These are phyloP conservation scores for Rhodamnia rubescens DNA, from an alignment of 345 rosid species.

Conservation along the genomic window DNA sequence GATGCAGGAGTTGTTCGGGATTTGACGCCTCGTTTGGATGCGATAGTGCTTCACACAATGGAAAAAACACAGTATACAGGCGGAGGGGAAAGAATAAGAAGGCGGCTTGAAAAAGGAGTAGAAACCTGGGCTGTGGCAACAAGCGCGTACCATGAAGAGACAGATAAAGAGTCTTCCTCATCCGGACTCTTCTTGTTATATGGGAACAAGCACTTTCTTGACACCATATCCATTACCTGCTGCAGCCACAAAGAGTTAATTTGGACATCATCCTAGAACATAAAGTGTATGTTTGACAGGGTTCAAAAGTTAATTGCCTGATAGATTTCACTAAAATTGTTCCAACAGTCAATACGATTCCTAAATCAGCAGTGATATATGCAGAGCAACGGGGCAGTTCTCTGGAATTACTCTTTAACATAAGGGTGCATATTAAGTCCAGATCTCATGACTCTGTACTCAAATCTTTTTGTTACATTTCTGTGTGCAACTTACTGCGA, in stretches of 20 bases:
- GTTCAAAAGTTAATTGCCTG: not conserved
- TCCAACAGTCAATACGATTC: not conserved
- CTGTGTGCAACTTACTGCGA: not conserved
- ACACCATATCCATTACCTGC: constrained; percentile 17
- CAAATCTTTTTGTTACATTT: not conserved
- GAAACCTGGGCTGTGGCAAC: not conserved
- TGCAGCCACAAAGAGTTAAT: constrained; percentile 7
- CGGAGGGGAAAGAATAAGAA: not conserved
- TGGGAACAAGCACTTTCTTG: constrained; percentile 55
- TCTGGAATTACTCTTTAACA: not conserved
- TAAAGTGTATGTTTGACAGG: not conserved
- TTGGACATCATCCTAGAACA: not conserved
- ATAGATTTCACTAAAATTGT: not conserved
- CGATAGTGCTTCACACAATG: constrained; percentile 38
- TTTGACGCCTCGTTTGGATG: constrained; percentile 38
- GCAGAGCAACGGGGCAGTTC: not conserved
- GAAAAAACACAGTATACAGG: constrained; percentile 5
- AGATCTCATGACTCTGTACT: not conserved
- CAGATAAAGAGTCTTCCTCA: constrained; percentile 65
- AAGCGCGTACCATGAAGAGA: constrained; percentile 60
- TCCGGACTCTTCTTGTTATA: constrained; percentile 63
- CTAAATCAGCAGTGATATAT: not conserved
- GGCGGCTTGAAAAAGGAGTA: not conserved
- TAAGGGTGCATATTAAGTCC: not conserved
- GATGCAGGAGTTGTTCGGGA: constrained; percentile 30